These are phyloP conservation scores for Lophium mytilinum DNA, from an alignment of 495 filamentous ascomycete species.

Conservation along the genomic window DNA sequence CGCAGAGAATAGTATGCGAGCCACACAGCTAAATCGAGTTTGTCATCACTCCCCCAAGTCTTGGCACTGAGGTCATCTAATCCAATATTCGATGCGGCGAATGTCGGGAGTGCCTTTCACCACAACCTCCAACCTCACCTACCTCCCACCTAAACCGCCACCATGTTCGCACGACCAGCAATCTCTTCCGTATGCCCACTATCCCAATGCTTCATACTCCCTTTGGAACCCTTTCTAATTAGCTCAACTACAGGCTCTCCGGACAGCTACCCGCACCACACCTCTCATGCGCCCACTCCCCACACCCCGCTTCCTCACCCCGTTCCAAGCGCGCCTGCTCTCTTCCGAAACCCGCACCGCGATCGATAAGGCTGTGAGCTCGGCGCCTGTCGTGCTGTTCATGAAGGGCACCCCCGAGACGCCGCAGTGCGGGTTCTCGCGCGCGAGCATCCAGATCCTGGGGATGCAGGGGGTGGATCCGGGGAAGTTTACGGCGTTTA, in stretches of 20 bases:
- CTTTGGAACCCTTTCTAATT: not conserved
- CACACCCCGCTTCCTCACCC: conserved; percentile 28
- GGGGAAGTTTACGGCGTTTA: conserved; percentile 92
- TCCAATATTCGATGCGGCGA: conserved; percentile 4
- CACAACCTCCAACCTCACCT: not conserved
- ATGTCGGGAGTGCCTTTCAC: conserved; percentile 10
- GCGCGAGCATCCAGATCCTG: conserved; percentile 89
- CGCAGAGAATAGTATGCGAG: too few relatives aligned
- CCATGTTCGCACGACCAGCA: conserved; percentile 20
- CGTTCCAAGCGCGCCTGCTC: conserved; percentile 51
- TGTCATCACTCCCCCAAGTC: too few relatives aligned
- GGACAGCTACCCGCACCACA: conserved; percentile 11
- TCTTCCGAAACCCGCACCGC: conserved; percentile 67
- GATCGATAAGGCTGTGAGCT: conserved; percentile 78
- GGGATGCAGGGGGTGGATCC: conserved; percentile 93
- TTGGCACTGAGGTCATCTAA: too few relatives aligned
- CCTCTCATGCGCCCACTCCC: conserved; percentile 4
- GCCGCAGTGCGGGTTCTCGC: conserved; percentile 96
- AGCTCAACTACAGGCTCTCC: conserved; percentile 10
- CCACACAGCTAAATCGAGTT: too few relatives aligned
- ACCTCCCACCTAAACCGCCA: not conserved
- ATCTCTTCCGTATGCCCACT: conserved; percentile 12
- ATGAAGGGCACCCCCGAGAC: conserved; percentile 98
- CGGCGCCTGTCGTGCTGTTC: conserved; percentile 89
- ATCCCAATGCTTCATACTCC: too few relatives aligned